Conservation (phyloP, 257 asterid species). For the Solanum pennellii region DNA sequence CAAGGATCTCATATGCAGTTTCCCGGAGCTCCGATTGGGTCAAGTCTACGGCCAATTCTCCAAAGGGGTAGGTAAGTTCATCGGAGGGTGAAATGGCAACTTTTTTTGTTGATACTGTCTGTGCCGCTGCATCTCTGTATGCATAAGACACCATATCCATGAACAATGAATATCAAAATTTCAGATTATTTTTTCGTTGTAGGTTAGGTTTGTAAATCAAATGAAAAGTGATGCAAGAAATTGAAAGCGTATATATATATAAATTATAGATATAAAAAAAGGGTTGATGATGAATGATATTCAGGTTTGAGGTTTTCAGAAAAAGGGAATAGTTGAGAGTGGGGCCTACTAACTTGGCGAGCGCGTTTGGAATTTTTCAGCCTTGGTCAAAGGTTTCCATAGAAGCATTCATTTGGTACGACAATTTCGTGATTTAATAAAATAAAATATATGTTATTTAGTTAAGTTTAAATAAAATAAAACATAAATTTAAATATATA, state of each 20-base stretch:
- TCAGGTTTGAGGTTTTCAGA: background rate
- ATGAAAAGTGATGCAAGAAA: background rate
- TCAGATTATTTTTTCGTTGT: background rate
- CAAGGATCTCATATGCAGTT: conserved; percentile 77
- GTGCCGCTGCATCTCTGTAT: conserved; percentile 1
- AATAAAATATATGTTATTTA: too few species aligned
- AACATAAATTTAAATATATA: too few species aligned
- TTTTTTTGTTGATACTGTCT: background rate
- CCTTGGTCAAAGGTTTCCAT: background rate
- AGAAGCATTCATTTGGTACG: background rate
- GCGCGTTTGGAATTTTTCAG: background rate
- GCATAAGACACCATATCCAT: conserved; percentile 12
- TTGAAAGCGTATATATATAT: background rate
- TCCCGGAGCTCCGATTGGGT: conserved; percentile 73
- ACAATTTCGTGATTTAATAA: too few species aligned
- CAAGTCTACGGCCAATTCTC: conserved; percentile 45
- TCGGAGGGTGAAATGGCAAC: background rate
- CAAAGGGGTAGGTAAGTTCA: conserved; percentile 43
- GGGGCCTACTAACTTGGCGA: background rate
- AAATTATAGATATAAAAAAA: background rate
- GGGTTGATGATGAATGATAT: background rate
- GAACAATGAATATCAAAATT: background rate
- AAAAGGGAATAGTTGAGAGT: background rate
- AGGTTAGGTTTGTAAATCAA: background rate
- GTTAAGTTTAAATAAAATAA: too few species aligned